These are phyloP conservation scores for Pythium monospermum DNA, from an alignment of 352 stramenopile genomes.

Conservation along the genomic window DNA sequence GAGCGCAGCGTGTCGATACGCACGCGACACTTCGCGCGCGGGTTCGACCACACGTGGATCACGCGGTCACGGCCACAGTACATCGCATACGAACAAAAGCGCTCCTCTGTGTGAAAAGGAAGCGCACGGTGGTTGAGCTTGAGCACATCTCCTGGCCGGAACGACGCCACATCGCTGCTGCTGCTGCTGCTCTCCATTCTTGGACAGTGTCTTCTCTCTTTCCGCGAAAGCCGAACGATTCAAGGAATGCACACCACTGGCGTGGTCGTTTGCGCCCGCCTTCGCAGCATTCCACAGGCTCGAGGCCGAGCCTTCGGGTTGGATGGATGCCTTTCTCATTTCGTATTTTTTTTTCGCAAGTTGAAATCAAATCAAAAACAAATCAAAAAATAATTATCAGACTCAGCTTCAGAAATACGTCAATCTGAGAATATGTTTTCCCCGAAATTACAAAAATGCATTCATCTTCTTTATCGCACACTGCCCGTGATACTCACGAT, in stretches of 20 bases:
- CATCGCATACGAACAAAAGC: conserved; percentile 21
- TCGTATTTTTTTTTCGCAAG: too few species aligned
- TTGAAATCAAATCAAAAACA: too few species aligned
- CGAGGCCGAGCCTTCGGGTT: too few species aligned
- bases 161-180: conserved; percentile 6
- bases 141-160: conserved; percentile 27
- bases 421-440: background rate
- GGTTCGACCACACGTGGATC: conserved; percentile 37
- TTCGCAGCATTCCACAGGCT: too few species aligned
- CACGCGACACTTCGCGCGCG: conserved; percentile 30
- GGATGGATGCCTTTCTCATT: too few species aligned
- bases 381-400: too few species aligned
- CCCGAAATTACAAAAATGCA: conserved; percentile 7
- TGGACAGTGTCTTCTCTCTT: too few species aligned
- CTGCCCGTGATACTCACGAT: conserved; percentile 43
- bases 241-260: too few species aligned
- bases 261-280: too few species aligned
- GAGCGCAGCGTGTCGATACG: conserved; percentile 33
- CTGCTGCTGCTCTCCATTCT: background rate
- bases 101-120: background rate
- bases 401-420: too few species aligned
- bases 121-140: conserved; percentile 15
- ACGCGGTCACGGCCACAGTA: conserved; percentile 34
- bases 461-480: conserved; percentile 25
- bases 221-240: too few species aligned